Percentiles rank a stretch among this genome's conserved stretches.
These are phyloP conservation scores for Fusarium pseudoanthophilum DNA, from an alignment of 2,329 filamentous ascomycete genomes.

Conservation along the genomic window DNA sequence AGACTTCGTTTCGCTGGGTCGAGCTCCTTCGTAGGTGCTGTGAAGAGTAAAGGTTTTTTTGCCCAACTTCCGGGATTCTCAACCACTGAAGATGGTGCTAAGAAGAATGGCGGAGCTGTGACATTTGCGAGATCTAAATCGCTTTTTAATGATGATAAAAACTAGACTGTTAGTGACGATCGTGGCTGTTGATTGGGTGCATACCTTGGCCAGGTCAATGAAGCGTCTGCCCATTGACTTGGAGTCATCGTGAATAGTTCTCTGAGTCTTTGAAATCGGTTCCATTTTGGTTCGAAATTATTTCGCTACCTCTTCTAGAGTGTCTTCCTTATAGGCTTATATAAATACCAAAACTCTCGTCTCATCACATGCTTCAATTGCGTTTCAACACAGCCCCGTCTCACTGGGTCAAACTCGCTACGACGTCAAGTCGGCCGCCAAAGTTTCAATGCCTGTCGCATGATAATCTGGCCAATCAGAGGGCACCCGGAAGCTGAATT, in stretches of 20 bases:
- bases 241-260: slow-evolving; percentile 24
- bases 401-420: not conserved
- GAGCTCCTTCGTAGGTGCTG: slow-evolving; percentile 58
- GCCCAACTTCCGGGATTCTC: slow-evolving; percentile 64
- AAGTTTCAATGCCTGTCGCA: not conserved
- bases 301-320: fast-evolving
- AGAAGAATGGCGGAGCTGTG: slow-evolving; percentile 61
- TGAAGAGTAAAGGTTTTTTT: slow-evolving; percentile 59
- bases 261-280: slow-evolving; percentile 10
- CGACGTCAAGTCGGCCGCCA: slow-evolving; percentile 3
- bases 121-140: slow-evolving; percentile 60
- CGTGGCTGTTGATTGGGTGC: not conserved
- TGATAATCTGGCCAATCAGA: not conserved
- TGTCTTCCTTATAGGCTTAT: not conserved
- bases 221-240: slow-evolving; percentile 32
- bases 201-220: slow-evolving; percentile 32
- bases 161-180: slow-evolving; percentile 10
- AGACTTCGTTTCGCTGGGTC: slow-evolving; percentile 57
- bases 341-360: not conserved
- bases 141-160: slow-evolving; percentile 52
- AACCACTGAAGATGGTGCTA: slow-evolving; percentile 60
- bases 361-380: slow-evolving; percentile 26
- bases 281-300: slow-evolving; percentile 2
- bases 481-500: not conserved
- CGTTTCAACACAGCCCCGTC: slow-evolving; percentile 22